These are phyloP conservation scores for Teratosphaeriaceae sp. DNA, from an alignment of 2,329 filamentous ascomycete species.

Conservation along the genomic window DNA sequence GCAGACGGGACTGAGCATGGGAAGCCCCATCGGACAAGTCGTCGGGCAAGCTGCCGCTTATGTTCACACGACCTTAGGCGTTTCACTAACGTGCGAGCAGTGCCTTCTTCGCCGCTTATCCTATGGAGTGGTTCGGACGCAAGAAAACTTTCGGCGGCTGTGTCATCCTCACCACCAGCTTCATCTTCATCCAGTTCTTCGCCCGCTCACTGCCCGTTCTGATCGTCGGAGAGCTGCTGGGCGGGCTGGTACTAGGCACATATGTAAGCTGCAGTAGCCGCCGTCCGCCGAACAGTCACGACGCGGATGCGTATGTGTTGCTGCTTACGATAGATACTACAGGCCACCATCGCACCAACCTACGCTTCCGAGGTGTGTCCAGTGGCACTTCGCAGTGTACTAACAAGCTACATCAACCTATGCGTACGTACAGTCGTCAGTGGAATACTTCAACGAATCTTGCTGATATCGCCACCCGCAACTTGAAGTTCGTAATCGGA, in stretches of 20 bases:
- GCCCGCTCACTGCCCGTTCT: conserved; percentile 49
- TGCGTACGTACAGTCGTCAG: too few species aligned
- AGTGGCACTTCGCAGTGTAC: conserved; percentile 49
- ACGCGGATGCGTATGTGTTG: too few species aligned
- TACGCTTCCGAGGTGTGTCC: conserved; percentile 63
- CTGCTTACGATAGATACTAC: too few species aligned
- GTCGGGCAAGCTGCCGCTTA: conserved; percentile 35
- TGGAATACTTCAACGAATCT: too few species aligned
- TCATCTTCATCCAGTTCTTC: conserved; percentile 60
- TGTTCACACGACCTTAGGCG: not conserved
- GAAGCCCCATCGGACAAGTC: conserved; percentile 52
- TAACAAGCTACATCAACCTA: conserved; percentile 56
- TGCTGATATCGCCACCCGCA: too few species aligned
- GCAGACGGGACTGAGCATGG: conserved; percentile 40
- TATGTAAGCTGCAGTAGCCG: conserved; percentile 46
- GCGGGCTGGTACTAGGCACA: conserved; percentile 55
- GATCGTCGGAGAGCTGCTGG: conserved; percentile 55
- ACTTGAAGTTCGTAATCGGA: conserved; percentile 58
- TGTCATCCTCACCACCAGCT: conserved; percentile 36
- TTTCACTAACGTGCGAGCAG: not conserved
- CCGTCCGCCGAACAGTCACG: too few species aligned
- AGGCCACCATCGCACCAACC: conserved; percentile 45
- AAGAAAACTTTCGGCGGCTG: conserved; percentile 27
- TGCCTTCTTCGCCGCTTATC: conserved; percentile 37
- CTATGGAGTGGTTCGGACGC: conserved; percentile 28